A percentile compares a stretch with the other conserved stretches of the same genome.
phyloP scores from a whole-genome alignment of 1,284 basidiomycete species.

The Puccinia sorghi region DNA sequence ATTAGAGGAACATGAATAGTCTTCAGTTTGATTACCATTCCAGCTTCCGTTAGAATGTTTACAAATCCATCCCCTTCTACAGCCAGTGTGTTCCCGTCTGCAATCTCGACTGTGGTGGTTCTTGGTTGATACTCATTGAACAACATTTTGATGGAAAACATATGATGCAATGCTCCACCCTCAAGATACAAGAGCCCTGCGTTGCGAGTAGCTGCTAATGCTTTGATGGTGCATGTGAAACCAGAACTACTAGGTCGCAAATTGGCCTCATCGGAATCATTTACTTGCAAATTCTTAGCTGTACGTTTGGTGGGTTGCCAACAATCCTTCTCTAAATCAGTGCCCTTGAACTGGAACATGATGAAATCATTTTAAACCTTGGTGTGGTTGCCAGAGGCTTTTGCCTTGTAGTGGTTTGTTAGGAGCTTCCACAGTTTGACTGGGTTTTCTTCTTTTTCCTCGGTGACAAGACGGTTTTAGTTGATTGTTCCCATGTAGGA shows the following conservation, averaged over 20 bases:
- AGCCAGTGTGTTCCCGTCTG: constrained; percentile 3
- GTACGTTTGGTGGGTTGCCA: neutral
- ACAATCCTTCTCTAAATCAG: neutral
- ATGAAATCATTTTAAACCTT: no score
- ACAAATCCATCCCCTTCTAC: constrained; percentile 7
- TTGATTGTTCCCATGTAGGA: neutral
- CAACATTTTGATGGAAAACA: neutral
- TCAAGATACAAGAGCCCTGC: no score
- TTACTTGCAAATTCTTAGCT: neutral
- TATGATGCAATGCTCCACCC: constrained; percentile 22
- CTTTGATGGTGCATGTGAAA: neutral
- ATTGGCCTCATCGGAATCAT: neutral
- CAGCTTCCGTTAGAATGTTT: neutral
- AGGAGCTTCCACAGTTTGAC: no score
- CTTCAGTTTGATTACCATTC: neutral
- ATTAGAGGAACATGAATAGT: neutral
- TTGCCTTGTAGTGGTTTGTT: no score
- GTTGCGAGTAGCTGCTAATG: neutral
- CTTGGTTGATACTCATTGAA: neutral
- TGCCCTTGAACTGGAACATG: neutral
- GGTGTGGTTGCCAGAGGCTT: neutral
- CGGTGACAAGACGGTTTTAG: neutral
- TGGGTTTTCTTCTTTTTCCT: neutral
- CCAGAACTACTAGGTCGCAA: no score
- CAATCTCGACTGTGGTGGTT: neutral